Base-by-base conservation (phyloP, 257 asterid genomes). In the Lycium barbarum region DNA sequence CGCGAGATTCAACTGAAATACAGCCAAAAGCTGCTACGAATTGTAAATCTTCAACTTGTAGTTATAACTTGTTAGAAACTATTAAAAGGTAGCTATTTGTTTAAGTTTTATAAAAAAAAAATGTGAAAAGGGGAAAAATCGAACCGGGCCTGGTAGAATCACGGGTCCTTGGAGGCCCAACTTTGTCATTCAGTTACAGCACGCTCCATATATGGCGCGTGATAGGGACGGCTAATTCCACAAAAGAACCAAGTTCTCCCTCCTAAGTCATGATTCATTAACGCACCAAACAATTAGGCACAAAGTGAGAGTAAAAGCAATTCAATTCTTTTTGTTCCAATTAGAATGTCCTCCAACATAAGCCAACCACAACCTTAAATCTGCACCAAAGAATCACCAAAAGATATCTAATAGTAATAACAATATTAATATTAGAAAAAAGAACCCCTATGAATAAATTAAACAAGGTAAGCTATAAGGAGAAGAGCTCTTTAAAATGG, bases 301-400 rank as follows among this genome's bases (percentile, higher is more conserved):
- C 51, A 66, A 26, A 83, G 61, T n/a, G 68, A 45, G 17, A 15
- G 72, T 26, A 59, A 81, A 87, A 71, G 83, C 81, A 84, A 79
- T 73, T 76, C 33, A 26, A 26, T 26, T 26, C 51, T 70, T 67
- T 80, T 67, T 12, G 79, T 83, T 36, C 62, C 17, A 40, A n/a
- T 17, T 38, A 79, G 83, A 63, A 81, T 67, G 4, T 62, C 84
- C 85, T 83, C 82, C 43, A 55, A 62, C 88, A 38, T 83, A 88
- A 84, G 80, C 71, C 38, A 87, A 22, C 84, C 86, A 85, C 72
- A 86, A 82, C 70, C 90, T 66, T n/a, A 33, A 81, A 53, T 84
- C 63, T 73, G 84, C 38, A 62, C 59, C 89, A 84, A 88, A 80
- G 89, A 70, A 88, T 88, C 86, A 40, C 26, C 1, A 58, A 57